Evolutionary conservation across 2,329 filamentous ascomycete species (phyloP).

Genomic region (Fusarium sambucinum): DNA sequence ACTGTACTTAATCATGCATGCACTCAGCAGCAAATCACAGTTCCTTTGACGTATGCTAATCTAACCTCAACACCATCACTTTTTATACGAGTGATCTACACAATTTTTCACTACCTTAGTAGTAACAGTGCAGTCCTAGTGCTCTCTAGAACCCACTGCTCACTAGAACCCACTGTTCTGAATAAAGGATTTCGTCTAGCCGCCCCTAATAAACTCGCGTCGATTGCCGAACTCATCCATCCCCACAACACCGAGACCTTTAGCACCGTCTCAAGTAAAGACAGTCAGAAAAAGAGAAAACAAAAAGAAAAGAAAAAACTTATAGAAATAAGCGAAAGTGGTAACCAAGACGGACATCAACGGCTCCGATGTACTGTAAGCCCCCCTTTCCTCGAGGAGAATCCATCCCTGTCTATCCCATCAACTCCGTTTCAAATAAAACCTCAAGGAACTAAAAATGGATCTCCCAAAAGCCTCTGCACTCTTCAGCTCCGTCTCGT

Average conservation of each 20-base stretch:
- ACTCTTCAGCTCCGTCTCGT: slow-evolving; percentile 1
- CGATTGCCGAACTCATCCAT: slow-evolving; percentile 28
- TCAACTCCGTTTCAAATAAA: neutral
- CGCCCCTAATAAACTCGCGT: slow-evolving; percentile 6
- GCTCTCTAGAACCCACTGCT: too few species aligned
- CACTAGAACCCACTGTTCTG: slow-evolving; percentile 12
- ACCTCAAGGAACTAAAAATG: slow-evolving; percentile 2
- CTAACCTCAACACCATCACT: slow-evolving; percentile 18
- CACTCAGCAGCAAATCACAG: neutral
- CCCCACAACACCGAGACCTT: neutral
- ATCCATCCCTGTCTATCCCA: neutral
- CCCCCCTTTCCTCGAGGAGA: slow-evolving; percentile 15
- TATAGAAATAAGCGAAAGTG: neutral
- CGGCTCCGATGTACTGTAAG: slow-evolving; percentile 8
- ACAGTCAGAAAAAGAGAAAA: neutral
- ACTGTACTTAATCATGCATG: slow-evolving; percentile 1
- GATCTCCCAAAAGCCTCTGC: neutral
- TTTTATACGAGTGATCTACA: slow-evolving; percentile 6
- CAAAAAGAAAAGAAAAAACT: neutral
- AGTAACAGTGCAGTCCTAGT: neutral
- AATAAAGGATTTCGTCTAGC: slow-evolving; percentile 1
- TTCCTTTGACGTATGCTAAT: slow-evolving; percentile 25
- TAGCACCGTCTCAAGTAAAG: neutral
- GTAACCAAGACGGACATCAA: slow-evolving; percentile 1
- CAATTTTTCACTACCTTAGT: neutral